Conservation (phyloP, 192 early-diverging fungal genomes). For the Coemansia sp. region DNA sequence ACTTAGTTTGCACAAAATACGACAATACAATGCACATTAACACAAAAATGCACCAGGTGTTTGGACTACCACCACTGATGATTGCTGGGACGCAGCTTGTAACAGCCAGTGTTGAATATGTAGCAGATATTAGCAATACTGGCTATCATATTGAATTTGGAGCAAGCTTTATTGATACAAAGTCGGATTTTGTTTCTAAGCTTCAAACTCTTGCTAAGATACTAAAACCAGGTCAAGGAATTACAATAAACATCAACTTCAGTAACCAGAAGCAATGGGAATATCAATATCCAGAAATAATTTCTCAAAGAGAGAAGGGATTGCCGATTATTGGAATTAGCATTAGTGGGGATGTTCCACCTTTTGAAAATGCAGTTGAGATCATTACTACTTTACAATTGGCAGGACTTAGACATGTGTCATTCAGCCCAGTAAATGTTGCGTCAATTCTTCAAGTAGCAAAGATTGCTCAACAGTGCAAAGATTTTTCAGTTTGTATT, state of each 20-base stretch:
- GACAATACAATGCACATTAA: slow-evolving; percentile 73
- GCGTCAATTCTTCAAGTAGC: slow-evolving; percentile 77
- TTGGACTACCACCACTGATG: slow-evolving; percentile 89
- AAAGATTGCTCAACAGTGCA: slow-evolving; percentile 28
- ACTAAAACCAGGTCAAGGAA: slow-evolving; percentile 76
- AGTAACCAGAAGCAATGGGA: slow-evolving; percentile 85
- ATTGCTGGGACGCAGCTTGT: slow-evolving; percentile 94
- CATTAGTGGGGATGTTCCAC: slow-evolving; percentile 91
- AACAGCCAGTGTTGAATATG: slow-evolving; percentile 74
- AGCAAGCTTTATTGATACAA: slow-evolving; percentile 74
- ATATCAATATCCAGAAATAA: slow-evolving; percentile 74
- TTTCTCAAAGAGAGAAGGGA: slow-evolving; percentile 70
- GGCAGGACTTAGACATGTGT: slow-evolving; percentile 71
- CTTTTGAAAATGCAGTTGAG: slow-evolving; percentile 78
- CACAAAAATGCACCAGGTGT: slow-evolving; percentile 78
- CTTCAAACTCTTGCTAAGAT: slow-evolving; percentile 70
- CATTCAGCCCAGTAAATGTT: slow-evolving; percentile 85
- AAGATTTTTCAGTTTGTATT: slow-evolving; percentile 77
- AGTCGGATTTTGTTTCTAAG: slow-evolving; percentile 56
- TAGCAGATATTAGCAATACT: slow-evolving; percentile 81
- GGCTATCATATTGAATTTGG: slow-evolving; percentile 92
- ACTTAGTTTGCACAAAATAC: slow-evolving; percentile 62
- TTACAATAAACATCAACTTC: slow-evolving; percentile 91
- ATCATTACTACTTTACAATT: slow-evolving; percentile 71
- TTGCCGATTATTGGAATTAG: slow-evolving; percentile 89